Conservation (phyloP, 768 basidiomycete species). For the Agrocybe praecox region DNA sequence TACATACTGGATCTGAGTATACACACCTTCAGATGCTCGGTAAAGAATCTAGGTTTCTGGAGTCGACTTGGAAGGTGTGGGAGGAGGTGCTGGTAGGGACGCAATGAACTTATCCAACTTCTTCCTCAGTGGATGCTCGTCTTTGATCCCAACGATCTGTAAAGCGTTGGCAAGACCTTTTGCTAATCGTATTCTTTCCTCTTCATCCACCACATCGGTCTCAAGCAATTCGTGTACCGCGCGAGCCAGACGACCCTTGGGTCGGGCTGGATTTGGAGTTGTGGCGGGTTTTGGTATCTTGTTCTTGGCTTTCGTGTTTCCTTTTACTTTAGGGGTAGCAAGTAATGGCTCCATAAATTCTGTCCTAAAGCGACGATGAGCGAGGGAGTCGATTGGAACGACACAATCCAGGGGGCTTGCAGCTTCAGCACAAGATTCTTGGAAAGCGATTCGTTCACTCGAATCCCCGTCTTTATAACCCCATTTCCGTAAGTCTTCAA, state of each 20-base stretch:
- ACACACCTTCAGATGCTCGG: too few relatives aligned
- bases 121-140: conserved; percentile 70
- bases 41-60: not conserved
- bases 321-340: conserved; percentile 66
- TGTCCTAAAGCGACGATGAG: conserved; percentile 69
- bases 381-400: conserved; percentile 64
- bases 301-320: conserved; percentile 51
- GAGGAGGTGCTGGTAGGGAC: conserved; percentile 8
- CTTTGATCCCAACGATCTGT: conserved; percentile 55
- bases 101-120: conserved; percentile 60
- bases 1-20: not conserved
- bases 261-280: conserved; percentile 43
- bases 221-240: conserved; percentile 69
- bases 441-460: conserved; percentile 48
- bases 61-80: not conserved
- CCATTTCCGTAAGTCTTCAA: conserved; percentile 72
- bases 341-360: conserved; percentile 74
- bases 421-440: conserved; percentile 75
- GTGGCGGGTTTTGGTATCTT: conserved; percentile 45
- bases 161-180: conserved; percentile 53
- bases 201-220: conserved; percentile 45
- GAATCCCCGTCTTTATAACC: conserved; percentile 59
- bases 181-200: conserved; percentile 48
- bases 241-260: conserved; percentile 70
- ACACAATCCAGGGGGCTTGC: conserved; percentile 70